Evolutionary conservation across 2,329 filamentous ascomycete genomes (phyloP), one percentile per base, ranked within the genome.

Genomic region (Paraphoma chrysanthemicola): DNA sequence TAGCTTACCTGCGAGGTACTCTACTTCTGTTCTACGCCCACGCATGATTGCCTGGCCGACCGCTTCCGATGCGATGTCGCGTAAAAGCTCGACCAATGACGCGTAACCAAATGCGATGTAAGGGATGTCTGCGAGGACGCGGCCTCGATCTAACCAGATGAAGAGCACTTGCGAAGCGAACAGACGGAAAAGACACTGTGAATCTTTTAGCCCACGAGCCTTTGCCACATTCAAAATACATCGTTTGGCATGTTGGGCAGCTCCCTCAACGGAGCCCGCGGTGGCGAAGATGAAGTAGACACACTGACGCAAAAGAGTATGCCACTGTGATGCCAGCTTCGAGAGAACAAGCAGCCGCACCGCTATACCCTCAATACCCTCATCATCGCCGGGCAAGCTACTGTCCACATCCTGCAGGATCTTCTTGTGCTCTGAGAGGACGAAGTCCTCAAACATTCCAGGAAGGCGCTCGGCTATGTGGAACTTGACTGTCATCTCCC

Each of bases 241-340:
- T 49, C 84, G 84, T 53, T 85, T 86, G 1, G 94, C 93, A 77
- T 97, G 90, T 17, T 82, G 79, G 17, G 83, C 81, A 6, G 90
- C 90, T 10, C 80, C 77, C 3, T 84, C 78, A 12, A 96, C 86
- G 54, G 88, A 87, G 1, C 90, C 92, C 1, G 93, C 91, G 0
- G 90, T 92, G 74, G 98, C 95, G 66, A 98, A 97, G 18, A 98
- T 93, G 74, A 95, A 90, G 73, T 97, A 99, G 16, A 96, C 90
- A 63, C 92, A 93, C 62, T 90, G 88, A 49, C 93, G 89, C 43
- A 97, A 83, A 17, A 98, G 82, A 0, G 93, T 96, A 56, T 92
- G 88, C 91, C 94, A 98, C 48, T 82, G 80, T 30, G 92, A 91
- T 23, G 91, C 95, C 55, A 99, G 80, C 53, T 88, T 87, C 1